phyloP scores from a whole-genome alignment of 176 grass and related monocot genomes.

The Bolboschoenus planiculmis region DNA sequence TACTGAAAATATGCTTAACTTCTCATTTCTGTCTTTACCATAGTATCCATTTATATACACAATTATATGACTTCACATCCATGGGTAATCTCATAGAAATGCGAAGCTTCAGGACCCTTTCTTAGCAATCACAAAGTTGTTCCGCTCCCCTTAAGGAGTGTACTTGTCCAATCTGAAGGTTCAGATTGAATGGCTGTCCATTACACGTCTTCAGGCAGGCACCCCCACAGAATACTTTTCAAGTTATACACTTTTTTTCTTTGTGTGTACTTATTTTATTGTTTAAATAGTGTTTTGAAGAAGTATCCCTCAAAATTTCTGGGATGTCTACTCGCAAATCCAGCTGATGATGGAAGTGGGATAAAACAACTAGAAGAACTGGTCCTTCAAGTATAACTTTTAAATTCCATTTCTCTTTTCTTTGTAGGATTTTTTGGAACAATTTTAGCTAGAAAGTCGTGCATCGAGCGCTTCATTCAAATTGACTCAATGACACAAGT shows the following conservation, averaged over 20 bases:
- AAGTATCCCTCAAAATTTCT: slow-evolving; percentile 78
- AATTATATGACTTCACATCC: background rate
- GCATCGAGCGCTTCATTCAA: background rate
- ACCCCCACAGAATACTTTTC: background rate
- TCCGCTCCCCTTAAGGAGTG: too few relatives aligned
- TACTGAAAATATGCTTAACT: background rate
- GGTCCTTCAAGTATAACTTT: slow-evolving; percentile 46
- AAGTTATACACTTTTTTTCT: background rate
- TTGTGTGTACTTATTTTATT: background rate
- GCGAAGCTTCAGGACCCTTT: background rate
- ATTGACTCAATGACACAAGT: background rate
- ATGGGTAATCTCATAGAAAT: background rate
- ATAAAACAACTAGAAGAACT: slow-evolving; percentile 73
- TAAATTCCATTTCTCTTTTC: background rate
- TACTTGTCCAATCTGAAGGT: background rate
- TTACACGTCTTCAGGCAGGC: background rate
- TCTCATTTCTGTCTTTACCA: background rate
- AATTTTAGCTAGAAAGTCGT: background rate
- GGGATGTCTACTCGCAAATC: slow-evolving; percentile 86
- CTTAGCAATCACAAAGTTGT: too few relatives aligned
- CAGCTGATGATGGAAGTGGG: slow-evolving; percentile 64
- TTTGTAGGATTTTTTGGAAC: background rate
- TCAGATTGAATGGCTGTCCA: background rate
- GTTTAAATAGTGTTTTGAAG: slow-evolving; percentile 60
- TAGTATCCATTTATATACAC: background rate